Conservation (phyloP, 2,329 filamentous ascomycete genomes). For the Fusarium sp. region DNA sequence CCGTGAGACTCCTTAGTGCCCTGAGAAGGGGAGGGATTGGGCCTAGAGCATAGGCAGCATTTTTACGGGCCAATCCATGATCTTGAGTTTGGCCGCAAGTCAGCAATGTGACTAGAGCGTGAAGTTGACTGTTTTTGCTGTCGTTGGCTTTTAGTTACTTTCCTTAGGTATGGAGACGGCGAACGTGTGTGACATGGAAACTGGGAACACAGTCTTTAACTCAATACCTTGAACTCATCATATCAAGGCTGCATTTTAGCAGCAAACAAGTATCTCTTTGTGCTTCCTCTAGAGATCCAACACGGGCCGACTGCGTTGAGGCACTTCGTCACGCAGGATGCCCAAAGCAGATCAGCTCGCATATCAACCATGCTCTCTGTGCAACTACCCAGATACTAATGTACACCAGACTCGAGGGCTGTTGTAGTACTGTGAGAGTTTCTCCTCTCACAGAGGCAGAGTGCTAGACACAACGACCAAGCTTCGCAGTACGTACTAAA, state of each 20-base stretch:
- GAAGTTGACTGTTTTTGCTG: too few relatives aligned
- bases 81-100: neutral
- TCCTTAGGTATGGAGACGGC: neutral
- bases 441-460: neutral
- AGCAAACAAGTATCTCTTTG: neutral
- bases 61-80: accelerated
- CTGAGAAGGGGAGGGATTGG: neutral
- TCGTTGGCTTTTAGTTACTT: too few relatives aligned
- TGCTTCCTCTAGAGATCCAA: neutral
- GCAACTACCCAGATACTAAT: neutral
- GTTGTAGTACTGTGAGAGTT: neutral
- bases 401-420: neutral
- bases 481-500: too few relatives aligned
- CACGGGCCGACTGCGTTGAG: neutral
- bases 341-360: neutral
- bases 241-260: neutral
- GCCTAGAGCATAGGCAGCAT: too few relatives aligned
- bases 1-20: too few relatives aligned
- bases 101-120: too few relatives aligned
- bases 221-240: neutral
- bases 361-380: neutral
- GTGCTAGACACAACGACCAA: neutral
- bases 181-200: too few relatives aligned
- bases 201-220: neutral
- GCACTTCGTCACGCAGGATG: neutral